Evolutionary conservation across 768 basidiomycete species (phyloP).

Genomic region (Filobasidium floriforme): DNA sequence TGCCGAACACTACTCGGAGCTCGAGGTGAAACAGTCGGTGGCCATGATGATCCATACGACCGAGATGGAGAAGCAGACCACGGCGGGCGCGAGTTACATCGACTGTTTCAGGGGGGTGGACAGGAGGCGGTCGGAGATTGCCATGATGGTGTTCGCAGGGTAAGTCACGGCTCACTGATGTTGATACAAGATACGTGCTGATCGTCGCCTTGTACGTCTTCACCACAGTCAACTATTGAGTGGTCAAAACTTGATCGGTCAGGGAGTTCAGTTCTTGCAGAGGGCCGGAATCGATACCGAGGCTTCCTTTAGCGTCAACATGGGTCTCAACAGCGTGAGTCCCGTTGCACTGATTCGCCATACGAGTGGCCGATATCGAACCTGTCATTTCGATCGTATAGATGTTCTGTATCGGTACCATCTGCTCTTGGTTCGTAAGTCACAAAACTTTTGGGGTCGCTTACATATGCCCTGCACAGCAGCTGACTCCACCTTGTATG

Average conservation of each 20-base stretch:
- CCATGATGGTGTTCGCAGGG: constrained; percentile 28
- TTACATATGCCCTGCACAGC: no score
- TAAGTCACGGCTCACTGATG: background rate
- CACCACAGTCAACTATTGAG: constrained; percentile 2
- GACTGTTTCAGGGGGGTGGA: constrained; percentile 48
- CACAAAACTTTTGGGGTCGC: no score
- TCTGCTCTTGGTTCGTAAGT: constrained; percentile 41
- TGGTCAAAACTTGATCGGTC: constrained; percentile 33
- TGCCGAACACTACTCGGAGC: constrained; percentile 25
- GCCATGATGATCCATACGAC: constrained; percentile 46
- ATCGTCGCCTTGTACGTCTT: background rate
- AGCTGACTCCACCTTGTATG: background rate
- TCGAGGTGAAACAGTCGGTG: constrained; percentile 40
- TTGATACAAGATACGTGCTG: no score
- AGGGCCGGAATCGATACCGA: constrained; percentile 33
- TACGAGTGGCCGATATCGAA: background rate
- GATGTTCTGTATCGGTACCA: constrained; percentile 43
- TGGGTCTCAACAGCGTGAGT: constrained; percentile 28
- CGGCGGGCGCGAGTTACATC: constrained; percentile 42
- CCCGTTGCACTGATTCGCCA: background rate
- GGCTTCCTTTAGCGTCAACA: constrained; percentile 31
- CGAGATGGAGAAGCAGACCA: constrained; percentile 43
- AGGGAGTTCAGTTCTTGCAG: constrained; percentile 39
- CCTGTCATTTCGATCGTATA: background rate
- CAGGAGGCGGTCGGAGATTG: constrained; percentile 23